A percentile compares a stretch with the other conserved stretches of the same genome.
These are phyloP conservation scores for Hypoxylon sp. DNA, from an alignment of 2,329 filamentous ascomycete genomes.

Conservation along the genomic window DNA sequence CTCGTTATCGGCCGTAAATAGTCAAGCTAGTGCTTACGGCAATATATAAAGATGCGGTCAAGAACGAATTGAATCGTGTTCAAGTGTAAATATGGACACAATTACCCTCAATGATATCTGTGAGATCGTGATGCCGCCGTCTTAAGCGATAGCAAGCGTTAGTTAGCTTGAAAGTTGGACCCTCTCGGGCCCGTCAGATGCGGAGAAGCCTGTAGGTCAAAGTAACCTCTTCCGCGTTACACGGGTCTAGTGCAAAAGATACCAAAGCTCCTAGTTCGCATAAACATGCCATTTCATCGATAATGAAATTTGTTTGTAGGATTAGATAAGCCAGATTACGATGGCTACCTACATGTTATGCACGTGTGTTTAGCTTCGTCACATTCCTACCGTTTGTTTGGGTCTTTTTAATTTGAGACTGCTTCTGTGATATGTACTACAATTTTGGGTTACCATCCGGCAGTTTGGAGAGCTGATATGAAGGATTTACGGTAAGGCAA, in stretches of 20 bases:
- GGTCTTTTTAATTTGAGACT: slow-evolving; percentile 14
- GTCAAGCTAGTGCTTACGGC: not conserved
- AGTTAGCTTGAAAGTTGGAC: slow-evolving; percentile 13
- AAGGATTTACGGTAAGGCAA: slow-evolving; percentile 13
- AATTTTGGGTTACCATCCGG: slow-evolving; percentile 21
- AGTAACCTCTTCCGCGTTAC: slow-evolving; percentile 17
- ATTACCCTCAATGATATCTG: slow-evolving; percentile 2
- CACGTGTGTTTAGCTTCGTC: slow-evolving; percentile 4
- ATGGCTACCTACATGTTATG: slow-evolving; percentile 7
- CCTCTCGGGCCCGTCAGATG: slow-evolving; percentile 19
- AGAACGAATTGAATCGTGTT: no score
- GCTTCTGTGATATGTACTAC: slow-evolving; percentile 3
- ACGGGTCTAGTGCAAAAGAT: slow-evolving; percentile 20
- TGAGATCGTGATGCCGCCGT: slow-evolving; percentile 23
- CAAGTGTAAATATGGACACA: no score
- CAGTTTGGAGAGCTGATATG: slow-evolving; percentile 23
- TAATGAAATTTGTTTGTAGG: slow-evolving; percentile 14
- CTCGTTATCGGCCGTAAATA: slow-evolving; percentile 9
- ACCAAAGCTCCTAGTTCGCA: slow-evolving; percentile 26
- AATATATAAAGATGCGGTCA: no score
- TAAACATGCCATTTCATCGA: slow-evolving; percentile 7
- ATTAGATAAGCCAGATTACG: slow-evolving; percentile 19
- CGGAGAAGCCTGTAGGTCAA: slow-evolving; percentile 25
- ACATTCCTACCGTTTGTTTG: slow-evolving; percentile 4
- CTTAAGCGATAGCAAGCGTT: slow-evolving; percentile 25